Percentiles rank a stretch among this genome's conserved stretches.
Evolutionary conservation across 768 basidiomycete genomes (phyloP).

Genomic region (Amanita pallidorosea): DNA sequence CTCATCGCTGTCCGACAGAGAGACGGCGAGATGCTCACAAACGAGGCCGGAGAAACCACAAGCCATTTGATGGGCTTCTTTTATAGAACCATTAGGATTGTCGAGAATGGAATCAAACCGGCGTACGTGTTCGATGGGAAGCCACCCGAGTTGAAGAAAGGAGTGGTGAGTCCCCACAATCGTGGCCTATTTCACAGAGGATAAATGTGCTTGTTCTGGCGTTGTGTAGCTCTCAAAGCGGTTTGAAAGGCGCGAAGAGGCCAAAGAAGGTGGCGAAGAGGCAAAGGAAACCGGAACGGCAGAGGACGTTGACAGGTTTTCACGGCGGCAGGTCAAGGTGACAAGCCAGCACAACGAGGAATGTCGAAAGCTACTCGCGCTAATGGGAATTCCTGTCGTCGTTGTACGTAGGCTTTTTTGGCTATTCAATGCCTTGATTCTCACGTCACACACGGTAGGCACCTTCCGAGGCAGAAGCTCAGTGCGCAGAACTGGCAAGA

Average conservation of each 20-base stretch:
- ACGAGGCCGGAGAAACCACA: conserved; percentile 96
- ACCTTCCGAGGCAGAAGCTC: conserved; percentile 97
- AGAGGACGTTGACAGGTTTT: conserved; percentile 87
- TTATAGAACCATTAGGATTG: conserved; percentile 94
- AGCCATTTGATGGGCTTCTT: conserved; percentile 99
- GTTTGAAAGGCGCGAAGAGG: conserved; percentile 84
- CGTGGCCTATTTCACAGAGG: not conserved
- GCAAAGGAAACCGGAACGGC: conserved; percentile 93
- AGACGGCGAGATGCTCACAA: conserved; percentile 94
- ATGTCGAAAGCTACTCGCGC: conserved; percentile 70
- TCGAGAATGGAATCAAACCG: conserved; percentile 97
- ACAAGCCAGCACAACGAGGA: conserved; percentile 96
- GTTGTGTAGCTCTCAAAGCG: conserved; percentile 80
- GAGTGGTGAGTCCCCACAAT: conserved; percentile 59
- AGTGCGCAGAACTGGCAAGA: conserved; percentile 96
- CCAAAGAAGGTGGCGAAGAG: conserved; percentile 90
- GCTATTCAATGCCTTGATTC: not conserved
- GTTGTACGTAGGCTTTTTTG: conserved; percentile 46
- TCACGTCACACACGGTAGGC: conserved; percentile 41
- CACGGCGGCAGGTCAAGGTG: conserved; percentile 87
- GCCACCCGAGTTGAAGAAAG: conserved; percentile 94
- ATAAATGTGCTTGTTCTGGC: conserved; percentile 2
- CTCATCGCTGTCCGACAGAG: conserved; percentile 94
- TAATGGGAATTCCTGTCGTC: conserved; percentile 97
- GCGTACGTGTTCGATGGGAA: conserved; percentile 98